Conservation (phyloP, 306 rosid species). For the Trifolium repens region DNA sequence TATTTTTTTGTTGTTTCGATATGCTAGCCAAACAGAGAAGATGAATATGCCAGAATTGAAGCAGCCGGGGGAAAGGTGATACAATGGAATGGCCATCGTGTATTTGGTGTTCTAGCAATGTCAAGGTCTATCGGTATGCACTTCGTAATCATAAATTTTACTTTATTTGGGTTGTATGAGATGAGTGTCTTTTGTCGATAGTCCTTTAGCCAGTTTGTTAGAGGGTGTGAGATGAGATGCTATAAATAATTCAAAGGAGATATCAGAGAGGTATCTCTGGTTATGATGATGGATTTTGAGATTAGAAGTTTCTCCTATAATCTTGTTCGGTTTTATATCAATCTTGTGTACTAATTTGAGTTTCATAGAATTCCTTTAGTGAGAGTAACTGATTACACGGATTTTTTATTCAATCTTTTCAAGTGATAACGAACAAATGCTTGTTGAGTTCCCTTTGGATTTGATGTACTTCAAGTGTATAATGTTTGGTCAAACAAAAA, state of each 20-base stretch:
- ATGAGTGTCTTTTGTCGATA: not conserved
- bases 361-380: conserved; percentile 21
- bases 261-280: not conserved
- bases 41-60: conserved; percentile 91
- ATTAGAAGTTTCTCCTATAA: not conserved
- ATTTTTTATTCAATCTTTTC: too few relatives aligned
- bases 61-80: conserved; percentile 97
- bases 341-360: conserved; percentile 31
- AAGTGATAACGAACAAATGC: too few relatives aligned
- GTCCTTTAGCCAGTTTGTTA: not conserved
- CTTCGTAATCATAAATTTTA: conserved; percentile 27
- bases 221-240: not conserved
- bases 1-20: conserved; percentile 35
- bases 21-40: conserved; percentile 85
- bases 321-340: not conserved
- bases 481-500: too few relatives aligned
- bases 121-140: conserved; percentile 91
- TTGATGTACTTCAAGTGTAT: too few relatives aligned
- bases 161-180: not conserved
- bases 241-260: not conserved
- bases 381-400: conserved; percentile 5
- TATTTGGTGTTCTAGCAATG: conserved; percentile 95
- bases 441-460: too few relatives aligned
- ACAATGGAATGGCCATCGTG: conserved; percentile 95
- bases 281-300: not conserved